Conservation (phyloP, 2,329 filamentous ascomycete genomes). For the Aspergillus thermomutatus region DNA sequence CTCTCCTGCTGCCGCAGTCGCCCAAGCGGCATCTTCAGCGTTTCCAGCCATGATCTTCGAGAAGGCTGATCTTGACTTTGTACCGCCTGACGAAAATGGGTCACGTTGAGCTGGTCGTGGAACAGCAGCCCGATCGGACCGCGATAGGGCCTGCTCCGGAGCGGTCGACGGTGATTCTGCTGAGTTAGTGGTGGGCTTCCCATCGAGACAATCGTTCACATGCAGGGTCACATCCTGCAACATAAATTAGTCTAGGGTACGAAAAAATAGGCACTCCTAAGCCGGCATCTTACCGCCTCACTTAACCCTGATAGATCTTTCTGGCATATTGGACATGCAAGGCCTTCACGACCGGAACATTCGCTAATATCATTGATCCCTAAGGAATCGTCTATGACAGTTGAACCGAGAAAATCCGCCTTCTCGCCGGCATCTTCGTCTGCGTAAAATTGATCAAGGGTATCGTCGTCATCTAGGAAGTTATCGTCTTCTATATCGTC, state of each 20-base stretch:
- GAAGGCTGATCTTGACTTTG: constrained; percentile 66
- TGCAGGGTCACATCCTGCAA: constrained; percentile 72
- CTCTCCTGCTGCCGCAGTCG: constrained; percentile 76
- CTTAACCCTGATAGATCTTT: constrained; percentile 58
- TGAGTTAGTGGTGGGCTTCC: constrained; percentile 62
- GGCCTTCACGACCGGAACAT: constrained; percentile 16
- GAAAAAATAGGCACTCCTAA: background rate
- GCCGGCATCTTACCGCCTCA: constrained; percentile 32
- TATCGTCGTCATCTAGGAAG: constrained; percentile 61
- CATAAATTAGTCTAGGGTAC: constrained; percentile 11
- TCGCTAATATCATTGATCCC: constrained; percentile 16
- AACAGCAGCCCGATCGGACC: constrained; percentile 65
- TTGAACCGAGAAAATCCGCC: constrained; percentile 16
- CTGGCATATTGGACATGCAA: constrained; percentile 74
- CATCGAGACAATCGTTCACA: constrained; percentile 91
- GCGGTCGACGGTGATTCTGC: constrained; percentile 14
- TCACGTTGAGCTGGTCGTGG: constrained; percentile 77
- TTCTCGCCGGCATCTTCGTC: constrained; percentile 31
- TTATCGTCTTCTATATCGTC: constrained; percentile 61
- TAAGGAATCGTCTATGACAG: constrained; percentile 21
- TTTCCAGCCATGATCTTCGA: constrained; percentile 90
- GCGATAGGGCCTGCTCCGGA: constrained; percentile 39
- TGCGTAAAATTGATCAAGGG: constrained; percentile 59
- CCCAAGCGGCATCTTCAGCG: constrained; percentile 88
- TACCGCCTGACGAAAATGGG: constrained; percentile 60